A percentile compares a stretch with the other conserved stretches of the same genome.
These are phyloP conservation scores for Oleoguttula mirabilis DNA, from an alignment of 495 filamentous ascomycete genomes.

Conservation along the genomic window DNA sequence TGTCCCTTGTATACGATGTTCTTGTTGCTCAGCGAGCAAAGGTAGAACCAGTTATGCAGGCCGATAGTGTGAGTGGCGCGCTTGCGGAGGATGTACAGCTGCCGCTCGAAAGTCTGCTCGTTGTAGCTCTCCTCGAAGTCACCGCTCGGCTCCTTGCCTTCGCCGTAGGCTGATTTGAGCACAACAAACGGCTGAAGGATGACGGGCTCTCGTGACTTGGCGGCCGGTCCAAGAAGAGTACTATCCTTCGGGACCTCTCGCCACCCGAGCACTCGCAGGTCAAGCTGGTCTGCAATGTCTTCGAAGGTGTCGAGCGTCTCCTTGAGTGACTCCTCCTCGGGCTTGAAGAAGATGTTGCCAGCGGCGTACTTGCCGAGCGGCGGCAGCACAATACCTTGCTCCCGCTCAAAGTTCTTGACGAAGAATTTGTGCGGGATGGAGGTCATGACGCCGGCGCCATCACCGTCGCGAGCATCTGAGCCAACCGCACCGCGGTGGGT, in stretches of 20 bases:
- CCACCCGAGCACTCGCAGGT: slow-evolving; percentile 89
- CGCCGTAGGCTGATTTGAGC: slow-evolving; percentile 70
- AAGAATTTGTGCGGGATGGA: slow-evolving; percentile 99
- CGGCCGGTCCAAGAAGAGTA: slow-evolving; percentile 82
- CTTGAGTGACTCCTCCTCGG: slow-evolving; percentile 72
- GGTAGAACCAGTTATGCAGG: slow-evolving; percentile 97
- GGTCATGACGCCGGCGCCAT: slow-evolving; percentile 98
- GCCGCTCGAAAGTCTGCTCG: slow-evolving; percentile 75
- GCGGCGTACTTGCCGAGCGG: slow-evolving; percentile 89
- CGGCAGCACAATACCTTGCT: slow-evolving; percentile 75
- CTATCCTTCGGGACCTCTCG: slow-evolving; percentile 91
- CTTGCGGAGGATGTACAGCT: slow-evolving; percentile 92
- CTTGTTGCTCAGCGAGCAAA: slow-evolving; percentile 94
- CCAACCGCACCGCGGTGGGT: slow-evolving; percentile 98
- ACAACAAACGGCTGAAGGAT: slow-evolving; percentile 97
- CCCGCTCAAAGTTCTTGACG: slow-evolving; percentile 90
- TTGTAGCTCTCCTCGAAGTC: slow-evolving; percentile 74
- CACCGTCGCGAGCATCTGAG: slow-evolving; percentile 93
- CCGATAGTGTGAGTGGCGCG: slow-evolving; percentile 88
- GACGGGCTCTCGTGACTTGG: slow-evolving; percentile 82
- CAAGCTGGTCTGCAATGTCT: slow-evolving; percentile 77
- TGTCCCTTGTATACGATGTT: slow-evolving; percentile 99
- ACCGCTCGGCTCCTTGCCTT: slow-evolving; percentile 67
- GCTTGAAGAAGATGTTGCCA: slow-evolving; percentile 98
- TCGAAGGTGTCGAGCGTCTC: slow-evolving; percentile 83